A percentile compares a stretch with the other conserved stretches of the same genome.
These are phyloP conservation scores for Agaricales sp. DNA, from an alignment of 1,284 basidiomycete species.

Conservation along the genomic window DNA sequence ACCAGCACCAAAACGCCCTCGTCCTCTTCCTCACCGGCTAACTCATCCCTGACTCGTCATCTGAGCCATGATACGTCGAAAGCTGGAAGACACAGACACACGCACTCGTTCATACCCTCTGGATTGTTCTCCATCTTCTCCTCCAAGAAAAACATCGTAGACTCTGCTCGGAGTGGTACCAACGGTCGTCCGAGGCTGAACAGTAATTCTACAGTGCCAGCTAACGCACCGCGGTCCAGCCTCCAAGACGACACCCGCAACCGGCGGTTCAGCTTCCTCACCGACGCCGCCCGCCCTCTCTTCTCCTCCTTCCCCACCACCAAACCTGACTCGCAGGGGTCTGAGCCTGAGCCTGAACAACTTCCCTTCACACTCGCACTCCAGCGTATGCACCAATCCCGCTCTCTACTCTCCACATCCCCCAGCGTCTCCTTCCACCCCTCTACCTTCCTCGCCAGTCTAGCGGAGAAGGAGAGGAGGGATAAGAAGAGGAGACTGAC, in stretches of 20 bases:
- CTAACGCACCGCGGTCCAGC: conserved; percentile 5
- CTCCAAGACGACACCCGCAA: conserved; percentile 16
- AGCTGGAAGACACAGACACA: neutral
- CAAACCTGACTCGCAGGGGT: too few relatives aligned
- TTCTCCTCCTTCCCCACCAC: conserved; percentile 8
- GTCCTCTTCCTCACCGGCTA: conserved; percentile 20
- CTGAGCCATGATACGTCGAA: neutral
- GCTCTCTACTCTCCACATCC: conserved; percentile 39
- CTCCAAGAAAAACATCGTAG: neutral
- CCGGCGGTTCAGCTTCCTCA: conserved; percentile 37
- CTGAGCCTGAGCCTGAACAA: conserved; percentile 8
- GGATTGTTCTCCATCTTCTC: conserved; percentile 1
- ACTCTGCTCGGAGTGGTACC: neutral
- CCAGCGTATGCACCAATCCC: conserved; percentile 27
- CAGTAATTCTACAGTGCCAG: conserved; percentile 4
- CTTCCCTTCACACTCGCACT: conserved; percentile 29
- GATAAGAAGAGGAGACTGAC: conserved; percentile 27
- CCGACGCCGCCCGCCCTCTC: conserved; percentile 19
- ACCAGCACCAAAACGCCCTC: conserved; percentile 20
- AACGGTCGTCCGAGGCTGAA: neutral
- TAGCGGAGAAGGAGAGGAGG: conserved; percentile 37
- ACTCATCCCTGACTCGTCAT: conserved; percentile 7
- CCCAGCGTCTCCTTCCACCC: conserved; percentile 33
- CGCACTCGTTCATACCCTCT: neutral
- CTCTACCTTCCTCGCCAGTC: conserved; percentile 34